These are phyloP conservation scores for Leishmania mexicana DNA, from an alignment of 208 protist species.

Conservation along the genomic window DNA sequence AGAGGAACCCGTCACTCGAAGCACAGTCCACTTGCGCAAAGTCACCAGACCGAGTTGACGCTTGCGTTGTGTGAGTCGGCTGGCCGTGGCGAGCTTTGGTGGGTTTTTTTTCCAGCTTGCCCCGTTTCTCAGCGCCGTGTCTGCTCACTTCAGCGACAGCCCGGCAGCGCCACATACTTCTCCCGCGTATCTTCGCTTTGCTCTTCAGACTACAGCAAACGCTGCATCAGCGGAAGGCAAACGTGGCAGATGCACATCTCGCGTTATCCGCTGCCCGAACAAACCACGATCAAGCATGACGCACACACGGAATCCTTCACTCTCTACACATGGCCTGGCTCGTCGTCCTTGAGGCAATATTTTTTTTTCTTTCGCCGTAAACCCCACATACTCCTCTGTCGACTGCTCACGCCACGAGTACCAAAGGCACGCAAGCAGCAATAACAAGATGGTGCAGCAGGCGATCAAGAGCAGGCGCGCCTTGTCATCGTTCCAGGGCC, in stretches of 20 bases:
- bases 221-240: background rate
- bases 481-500: background rate
- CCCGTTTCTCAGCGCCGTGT: background rate
- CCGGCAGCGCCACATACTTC: background rate
- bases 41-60: background rate
- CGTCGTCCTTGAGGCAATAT: background rate
- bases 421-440: conserved; percentile 14
- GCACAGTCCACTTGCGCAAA: background rate
- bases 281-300: background rate
- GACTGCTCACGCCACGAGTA: conserved; percentile 29
- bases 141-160: background rate
- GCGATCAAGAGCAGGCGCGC: background rate
- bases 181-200: background rate
- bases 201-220: background rate
- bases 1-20: background rate
- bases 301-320: background rate
- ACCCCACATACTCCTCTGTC: conserved; percentile 24
- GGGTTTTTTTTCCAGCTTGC: background rate
- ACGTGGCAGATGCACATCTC: background rate
- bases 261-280: background rate
- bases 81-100: background rate
- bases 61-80: background rate
- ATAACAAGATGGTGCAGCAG: conserved; percentile 34
- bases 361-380: background rate
- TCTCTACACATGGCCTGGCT: background rate